Evolutionary conservation across 257 asterid species (phyloP), one percentile per base, ranked within the genome.

Genomic region (Echites panduratus): DNA sequence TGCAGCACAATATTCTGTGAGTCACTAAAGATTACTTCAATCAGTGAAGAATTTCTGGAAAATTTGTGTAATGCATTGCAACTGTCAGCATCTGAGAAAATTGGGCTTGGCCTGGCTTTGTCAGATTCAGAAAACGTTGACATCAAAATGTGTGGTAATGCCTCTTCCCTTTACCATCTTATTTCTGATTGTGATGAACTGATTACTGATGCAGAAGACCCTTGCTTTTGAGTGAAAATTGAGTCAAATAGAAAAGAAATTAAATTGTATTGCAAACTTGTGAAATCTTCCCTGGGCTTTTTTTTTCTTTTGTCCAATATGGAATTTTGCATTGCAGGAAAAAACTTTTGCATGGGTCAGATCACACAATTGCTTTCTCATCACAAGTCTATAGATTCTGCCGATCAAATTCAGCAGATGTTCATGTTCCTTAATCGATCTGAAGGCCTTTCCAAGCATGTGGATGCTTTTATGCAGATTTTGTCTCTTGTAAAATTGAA

Each of bases 381-480:
- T 82, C 88, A 91, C 8, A 57, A 68, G 73, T 77, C 85, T 71
- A 52, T 88, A 54, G 89, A 85, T 76, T 90, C 91, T 77, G 84
- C 84, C 63, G 89, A 83, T 80, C 84, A 84, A 73, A 84, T 95
- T 79, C 96, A 89, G 81, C 83, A 75, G 26, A 86, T 92, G 78
- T 88, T 95, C 58, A 76, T 84, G 85, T 87, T 90, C 82, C 92
- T 92, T 76, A 78, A 84, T 82, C 91, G 85, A 73, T 90, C 96
- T 40, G 97, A 92, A 77, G 97, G 92, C 71, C 97, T 92, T 73
- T 86, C 96, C 38, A 85, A 86, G 86, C 87, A 89, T 75, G 86
- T 89, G 22, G 99, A 92, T 77, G 85, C 93, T 35, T 90, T 92
- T 86, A 90, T 90, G 96, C 90, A 84, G 82, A 89, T 90, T 90